These are phyloP conservation scores for Cephaloascus albidus DNA, from an alignment of 805 yeast genomes.

Conservation along the genomic window DNA sequence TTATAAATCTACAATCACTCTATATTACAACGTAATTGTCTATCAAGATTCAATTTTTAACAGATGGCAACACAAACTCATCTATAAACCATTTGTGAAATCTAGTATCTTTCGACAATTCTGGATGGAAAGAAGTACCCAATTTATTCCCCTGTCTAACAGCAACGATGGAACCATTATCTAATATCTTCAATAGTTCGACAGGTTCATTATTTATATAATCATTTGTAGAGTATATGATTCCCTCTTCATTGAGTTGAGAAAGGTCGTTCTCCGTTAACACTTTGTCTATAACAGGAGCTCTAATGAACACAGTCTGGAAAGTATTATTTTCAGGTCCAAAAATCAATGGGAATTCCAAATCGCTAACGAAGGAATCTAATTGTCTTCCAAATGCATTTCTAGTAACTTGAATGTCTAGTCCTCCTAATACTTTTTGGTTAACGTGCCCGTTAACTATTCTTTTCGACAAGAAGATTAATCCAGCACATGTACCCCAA, in stretches of 20 bases:
- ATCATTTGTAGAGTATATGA: conserved; percentile 12
- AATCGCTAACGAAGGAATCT: conserved; percentile 45
- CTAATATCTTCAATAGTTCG: conserved; percentile 30
- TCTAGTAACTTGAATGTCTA: conserved; percentile 54
- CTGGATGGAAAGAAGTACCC: conserved; percentile 81
- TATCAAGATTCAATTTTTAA: no score
- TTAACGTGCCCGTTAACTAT: conserved; percentile 42
- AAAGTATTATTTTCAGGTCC: conserved; percentile 12
- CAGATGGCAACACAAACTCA: no score
- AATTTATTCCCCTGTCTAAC: conserved; percentile 58
- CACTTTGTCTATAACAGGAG: conserved; percentile 51
- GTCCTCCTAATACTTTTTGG: conserved; percentile 53
- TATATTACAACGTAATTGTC: no score
- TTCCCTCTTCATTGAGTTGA: conserved; percentile 4
- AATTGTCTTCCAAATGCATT: conserved; percentile 77
- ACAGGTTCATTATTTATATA: conserved; percentile 20
- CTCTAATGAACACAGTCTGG: conserved; percentile 57
- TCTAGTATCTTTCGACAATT: conserved; percentile 45
- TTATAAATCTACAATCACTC: no score
- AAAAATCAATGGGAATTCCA: conserved; percentile 17
- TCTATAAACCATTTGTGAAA: conserved; percentile 66
- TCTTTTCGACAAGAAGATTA: conserved; percentile 53
- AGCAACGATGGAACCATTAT: conserved; percentile 48
- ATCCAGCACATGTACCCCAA: conserved; percentile 88
- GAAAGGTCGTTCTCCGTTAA: conserved; percentile 3